Conservation (phyloP, 179 eudicot species). For the Silene vulgaris region DNA sequence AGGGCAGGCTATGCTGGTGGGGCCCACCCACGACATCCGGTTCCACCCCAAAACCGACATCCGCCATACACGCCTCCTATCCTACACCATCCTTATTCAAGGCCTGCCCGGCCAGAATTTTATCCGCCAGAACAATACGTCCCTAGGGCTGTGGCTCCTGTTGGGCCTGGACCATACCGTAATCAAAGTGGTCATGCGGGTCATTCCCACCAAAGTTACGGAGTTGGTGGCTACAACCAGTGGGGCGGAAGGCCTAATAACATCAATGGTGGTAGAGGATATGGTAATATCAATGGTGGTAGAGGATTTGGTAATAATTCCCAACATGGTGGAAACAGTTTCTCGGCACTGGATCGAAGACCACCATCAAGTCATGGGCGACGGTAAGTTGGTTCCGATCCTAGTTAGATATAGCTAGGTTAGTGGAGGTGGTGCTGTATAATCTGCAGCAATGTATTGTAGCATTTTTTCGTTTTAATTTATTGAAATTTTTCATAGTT, state of each 20-base stretch:
- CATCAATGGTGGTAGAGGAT: slow-evolving; percentile 38
- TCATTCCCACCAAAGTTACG: slow-evolving; percentile 34
- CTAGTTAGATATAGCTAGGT: slow-evolving; percentile 14
- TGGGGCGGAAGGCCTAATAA: slow-evolving; percentile 37
- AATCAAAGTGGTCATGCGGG: slow-evolving; percentile 31
- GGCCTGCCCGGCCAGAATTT: slow-evolving; percentile 30
- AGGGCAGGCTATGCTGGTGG: slow-evolving; percentile 22
- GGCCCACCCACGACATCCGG: slow-evolving; percentile 28
- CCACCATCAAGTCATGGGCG: slow-evolving; percentile 37
- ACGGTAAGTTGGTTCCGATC: slow-evolving; percentile 22
- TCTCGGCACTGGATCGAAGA: slow-evolving; percentile 49
- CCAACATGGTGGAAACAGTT: slow-evolving; percentile 48
- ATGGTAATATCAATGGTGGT: slow-evolving; percentile 5
- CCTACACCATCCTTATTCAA: slow-evolving; percentile 24
- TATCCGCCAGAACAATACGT: slow-evolving; percentile 34
- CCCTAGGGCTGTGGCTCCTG: slow-evolving; percentile 28
- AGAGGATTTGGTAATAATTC: slow-evolving; percentile 21
- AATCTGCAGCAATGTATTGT: background rate
- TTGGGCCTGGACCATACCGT: slow-evolving; percentile 27
- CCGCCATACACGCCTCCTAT: slow-evolving; percentile 33
- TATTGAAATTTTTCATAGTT: background rate
- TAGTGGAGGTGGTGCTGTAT: slow-evolving; percentile 14
- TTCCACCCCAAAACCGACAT: slow-evolving; percentile 19
- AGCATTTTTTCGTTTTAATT: slow-evolving; percentile 14
- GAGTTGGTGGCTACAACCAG: slow-evolving; percentile 37